Evolutionary conservation across 441 rosid genomes (phyloP).

Genomic region (Pelargonium fulgidum): DNA sequence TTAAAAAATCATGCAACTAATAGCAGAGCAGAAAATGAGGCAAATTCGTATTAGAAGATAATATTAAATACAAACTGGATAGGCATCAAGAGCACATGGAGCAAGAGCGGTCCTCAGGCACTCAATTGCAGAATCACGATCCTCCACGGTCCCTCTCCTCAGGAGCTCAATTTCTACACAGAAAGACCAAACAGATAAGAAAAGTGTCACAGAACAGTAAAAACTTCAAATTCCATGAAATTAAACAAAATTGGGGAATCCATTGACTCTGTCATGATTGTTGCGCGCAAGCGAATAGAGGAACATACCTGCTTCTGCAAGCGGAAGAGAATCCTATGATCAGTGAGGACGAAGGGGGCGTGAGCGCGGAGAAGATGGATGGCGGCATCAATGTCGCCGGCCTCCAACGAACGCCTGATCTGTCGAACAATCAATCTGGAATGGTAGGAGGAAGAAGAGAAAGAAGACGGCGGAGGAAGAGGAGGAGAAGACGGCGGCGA

Average conservation of each 20-base stretch:
- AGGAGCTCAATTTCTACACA: conserved; percentile 80
- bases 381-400: conserved; percentile 67
- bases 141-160: conserved; percentile 68
- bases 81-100: conserved; percentile 94
- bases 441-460: conserved; percentile 56
- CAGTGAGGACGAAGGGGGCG: conserved; percentile 69
- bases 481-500: conserved; percentile 43
- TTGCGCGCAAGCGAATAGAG: conserved; percentile 1
- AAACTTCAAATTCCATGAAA: background rate
- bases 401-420: conserved; percentile 63
- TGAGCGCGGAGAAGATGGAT: conserved; percentile 54
- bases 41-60: background rate
- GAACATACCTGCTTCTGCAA: conserved; percentile 68
- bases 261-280: background rate
- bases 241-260: background rate
- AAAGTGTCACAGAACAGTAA: background rate
- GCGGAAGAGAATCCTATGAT: conserved; percentile 72
- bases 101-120: conserved; percentile 78
- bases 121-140: conserved; percentile 52
- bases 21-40: conserved; percentile 8
- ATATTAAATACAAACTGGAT: conserved; percentile 47
- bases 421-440: conserved; percentile 69
- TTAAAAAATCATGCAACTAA: background rate
- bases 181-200: background rate
- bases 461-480: conserved; percentile 37